phyloP scores from a whole-genome alignment of 306 rosid genomes.

The Acacia crassicarpa region DNA sequence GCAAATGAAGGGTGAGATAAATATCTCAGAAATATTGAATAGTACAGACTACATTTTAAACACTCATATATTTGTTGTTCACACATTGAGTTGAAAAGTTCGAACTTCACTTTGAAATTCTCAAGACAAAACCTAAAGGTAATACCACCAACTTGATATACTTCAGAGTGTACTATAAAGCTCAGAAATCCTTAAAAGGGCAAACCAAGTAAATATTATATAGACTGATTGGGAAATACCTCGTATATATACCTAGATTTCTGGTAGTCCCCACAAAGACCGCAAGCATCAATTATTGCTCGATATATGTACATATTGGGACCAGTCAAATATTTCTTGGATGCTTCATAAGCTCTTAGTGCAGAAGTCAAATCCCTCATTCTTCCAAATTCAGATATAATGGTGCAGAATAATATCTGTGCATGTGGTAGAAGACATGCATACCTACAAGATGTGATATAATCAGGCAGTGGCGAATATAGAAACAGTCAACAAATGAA shows the following conservation, averaged over 20 bases:
- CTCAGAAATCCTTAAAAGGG: conserved; percentile 19
- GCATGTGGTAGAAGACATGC: conserved; percentile 80
- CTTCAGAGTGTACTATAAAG: not conserved
- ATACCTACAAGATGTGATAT: conserved; percentile 62
- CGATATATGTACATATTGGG: conserved; percentile 85
- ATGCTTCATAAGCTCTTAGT: conserved; percentile 63
- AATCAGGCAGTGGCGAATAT: conserved; percentile 14
- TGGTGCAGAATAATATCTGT: conserved; percentile 60
- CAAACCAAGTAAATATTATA: conserved; percentile 22
- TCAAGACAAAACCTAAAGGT: conserved; percentile 1
- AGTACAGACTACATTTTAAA: not conserved
- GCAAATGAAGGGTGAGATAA: conserved; percentile 28
- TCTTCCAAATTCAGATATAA: conserved; percentile 78
- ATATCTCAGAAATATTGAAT: conserved; percentile 21
- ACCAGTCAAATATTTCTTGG: conserved; percentile 47
- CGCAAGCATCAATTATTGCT: conserved; percentile 76
- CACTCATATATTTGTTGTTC: not conserved
- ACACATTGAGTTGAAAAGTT: conserved; percentile 22
- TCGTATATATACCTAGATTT: conserved; percentile 90
- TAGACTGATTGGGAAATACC: conserved; percentile 52
- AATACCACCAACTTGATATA: not conserved
- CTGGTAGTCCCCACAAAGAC: conserved; percentile 72
- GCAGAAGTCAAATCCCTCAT: conserved; percentile 74
- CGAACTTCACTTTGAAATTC: conserved; percentile 26
- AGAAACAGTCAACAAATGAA: not conserved